phyloP scores from a whole-genome alignment of 306 rosid genomes.

The Cucumis sativus region DNA sequence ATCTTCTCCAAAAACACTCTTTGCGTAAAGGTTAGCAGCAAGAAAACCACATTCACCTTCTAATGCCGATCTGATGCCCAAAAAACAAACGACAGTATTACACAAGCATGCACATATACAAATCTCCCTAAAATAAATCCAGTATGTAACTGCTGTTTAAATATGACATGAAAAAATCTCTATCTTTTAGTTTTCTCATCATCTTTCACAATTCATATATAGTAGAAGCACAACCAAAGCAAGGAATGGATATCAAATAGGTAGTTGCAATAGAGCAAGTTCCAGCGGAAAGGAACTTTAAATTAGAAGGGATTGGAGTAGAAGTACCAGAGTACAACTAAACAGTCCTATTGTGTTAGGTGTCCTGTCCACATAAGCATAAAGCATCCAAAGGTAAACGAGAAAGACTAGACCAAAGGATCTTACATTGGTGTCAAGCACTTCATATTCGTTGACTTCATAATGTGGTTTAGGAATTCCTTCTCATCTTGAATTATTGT shows the following conservation, averaged over 20 bases:
- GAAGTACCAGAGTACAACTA: background rate
- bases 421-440: conserved; percentile 82
- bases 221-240: background rate
- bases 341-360: background rate
- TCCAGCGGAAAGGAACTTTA: background rate
- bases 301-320: background rate
- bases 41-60: conserved; percentile 98
- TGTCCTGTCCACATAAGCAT: conserved; percentile 5
- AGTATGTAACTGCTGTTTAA: background rate
- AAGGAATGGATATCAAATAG: background rate
- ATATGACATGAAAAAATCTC: background rate
- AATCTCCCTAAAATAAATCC: background rate
- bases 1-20: conserved; percentile 98
- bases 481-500: conserved; percentile 74
- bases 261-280: background rate
- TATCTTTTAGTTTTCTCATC: background rate
- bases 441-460: conserved; percentile 88
- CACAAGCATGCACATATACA: background rate
- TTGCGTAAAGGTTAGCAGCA: conserved; percentile 89
- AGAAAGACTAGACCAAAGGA: conserved; percentile 1
- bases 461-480: conserved; percentile 69
- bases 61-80: conserved; percentile 60
- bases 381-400: background rate
- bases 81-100: background rate
- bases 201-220: background rate